Percentiles rank a stretch among this genome's conserved stretches.
Conservation (phyloP, 2,329 filamentous ascomycete species). For the Penicillium hordei region DNA sequence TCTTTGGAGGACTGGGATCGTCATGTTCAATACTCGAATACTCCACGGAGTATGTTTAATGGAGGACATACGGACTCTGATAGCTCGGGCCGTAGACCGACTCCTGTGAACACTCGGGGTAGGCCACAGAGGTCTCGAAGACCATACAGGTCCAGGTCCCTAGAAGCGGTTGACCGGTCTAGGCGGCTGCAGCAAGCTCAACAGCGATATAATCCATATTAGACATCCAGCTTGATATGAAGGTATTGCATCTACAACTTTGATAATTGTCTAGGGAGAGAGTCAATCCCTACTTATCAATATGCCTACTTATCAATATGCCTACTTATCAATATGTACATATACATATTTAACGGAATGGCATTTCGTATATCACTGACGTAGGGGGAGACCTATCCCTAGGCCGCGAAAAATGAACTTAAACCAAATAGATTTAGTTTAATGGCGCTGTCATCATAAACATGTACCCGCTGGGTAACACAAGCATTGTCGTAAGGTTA, state of each 20-base stretch:
- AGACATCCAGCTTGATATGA: not conserved
- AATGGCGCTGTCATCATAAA: too few species aligned
- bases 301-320: too few species aligned
- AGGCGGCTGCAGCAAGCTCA: slow-evolving; percentile 8
- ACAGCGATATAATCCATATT: slow-evolving; percentile 10
- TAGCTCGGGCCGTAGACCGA: slow-evolving; percentile 12
- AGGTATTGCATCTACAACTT: not conserved
- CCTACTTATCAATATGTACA: too few species aligned
- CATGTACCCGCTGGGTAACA: too few species aligned
- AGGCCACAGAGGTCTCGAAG: not conserved
- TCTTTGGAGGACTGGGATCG: slow-evolving; percentile 76
- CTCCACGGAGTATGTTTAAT: not conserved
- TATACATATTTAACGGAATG: too few species aligned
- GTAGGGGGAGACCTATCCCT: too few species aligned
- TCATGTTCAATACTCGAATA: slow-evolving; percentile 67
- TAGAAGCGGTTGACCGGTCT: slow-evolving; percentile 3
- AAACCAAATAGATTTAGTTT: too few species aligned
- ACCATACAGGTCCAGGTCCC: slow-evolving; percentile 1
- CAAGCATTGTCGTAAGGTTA: too few species aligned
- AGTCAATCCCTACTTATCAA: too few species aligned
- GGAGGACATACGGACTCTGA: slow-evolving; percentile 1
- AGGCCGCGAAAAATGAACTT: too few species aligned
- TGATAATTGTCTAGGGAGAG: not conserved
- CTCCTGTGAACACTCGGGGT: not conserved
- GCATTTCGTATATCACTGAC: too few species aligned